Evolutionary conservation across 768 basidiomycete species (phyloP).

Genomic region (Naganishia friedmannii): DNA sequence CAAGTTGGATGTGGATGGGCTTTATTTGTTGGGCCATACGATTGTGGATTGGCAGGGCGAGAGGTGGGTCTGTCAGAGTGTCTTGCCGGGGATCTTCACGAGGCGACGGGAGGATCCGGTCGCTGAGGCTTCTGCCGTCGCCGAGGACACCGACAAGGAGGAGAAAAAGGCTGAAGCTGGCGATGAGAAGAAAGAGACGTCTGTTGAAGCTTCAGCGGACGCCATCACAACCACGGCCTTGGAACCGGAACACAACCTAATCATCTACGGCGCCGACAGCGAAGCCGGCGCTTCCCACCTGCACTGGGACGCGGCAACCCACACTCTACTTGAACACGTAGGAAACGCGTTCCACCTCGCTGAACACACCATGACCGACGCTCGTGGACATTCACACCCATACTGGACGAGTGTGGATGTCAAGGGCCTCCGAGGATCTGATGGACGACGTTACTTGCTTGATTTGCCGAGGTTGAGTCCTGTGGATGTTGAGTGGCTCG

Average conservation of each 20-base stretch:
- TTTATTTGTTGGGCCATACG: constrained; percentile 53
- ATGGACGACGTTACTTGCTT: constrained; percentile 55
- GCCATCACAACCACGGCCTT: constrained; percentile 14
- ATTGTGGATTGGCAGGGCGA: constrained; percentile 55
- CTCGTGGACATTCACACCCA: constrained; percentile 46
- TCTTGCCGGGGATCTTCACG: constrained; percentile 55
- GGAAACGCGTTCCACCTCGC: constrained; percentile 52
- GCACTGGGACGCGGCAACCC: constrained; percentile 51
- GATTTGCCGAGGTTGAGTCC: constrained; percentile 54
- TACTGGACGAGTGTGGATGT: constrained; percentile 54
- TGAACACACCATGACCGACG: constrained; percentile 51
- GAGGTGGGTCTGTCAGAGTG: constrained; percentile 55
- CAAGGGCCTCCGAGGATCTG: constrained; percentile 55
- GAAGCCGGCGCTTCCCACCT: constrained; percentile 50
- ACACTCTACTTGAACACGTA: constrained; percentile 52
- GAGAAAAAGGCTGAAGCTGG: constrained; percentile 42
- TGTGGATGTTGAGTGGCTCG: constrained; percentile 55
- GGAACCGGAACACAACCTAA: constrained; percentile 50
- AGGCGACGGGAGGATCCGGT: constrained; percentile 37
- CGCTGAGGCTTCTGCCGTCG: constrained; percentile 34
- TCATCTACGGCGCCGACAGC: constrained; percentile 55
- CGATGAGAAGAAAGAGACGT: constrained; percentile 47
- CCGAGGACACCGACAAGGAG: constrained; percentile 33
- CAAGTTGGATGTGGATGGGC: constrained; percentile 53
- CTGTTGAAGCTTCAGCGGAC: constrained; percentile 19